Evolutionary conservation across 495 filamentous ascomycete species (phyloP).

Genomic region (Jackrogersella minutella): DNA sequence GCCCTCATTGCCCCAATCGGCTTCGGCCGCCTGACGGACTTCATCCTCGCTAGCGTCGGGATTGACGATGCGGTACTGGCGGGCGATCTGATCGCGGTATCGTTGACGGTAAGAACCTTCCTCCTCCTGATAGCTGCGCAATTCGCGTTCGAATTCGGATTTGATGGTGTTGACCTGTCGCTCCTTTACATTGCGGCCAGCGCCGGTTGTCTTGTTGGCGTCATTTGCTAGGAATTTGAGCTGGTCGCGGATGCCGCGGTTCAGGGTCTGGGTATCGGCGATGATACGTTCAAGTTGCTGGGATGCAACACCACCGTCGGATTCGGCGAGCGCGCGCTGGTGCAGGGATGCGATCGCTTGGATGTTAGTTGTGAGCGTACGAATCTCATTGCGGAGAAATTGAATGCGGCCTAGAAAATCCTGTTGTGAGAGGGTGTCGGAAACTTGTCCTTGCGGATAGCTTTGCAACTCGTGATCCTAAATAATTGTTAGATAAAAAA

Average conservation of each 20-base stretch:
- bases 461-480: constrained; percentile 54
- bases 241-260: constrained; percentile 70
- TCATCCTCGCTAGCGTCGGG: constrained; percentile 72
- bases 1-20: constrained; percentile 76
- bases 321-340: constrained; percentile 64
- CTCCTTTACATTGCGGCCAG: constrained; percentile 62
- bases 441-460: constrained; percentile 44
- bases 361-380: constrained; percentile 61
- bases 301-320: constrained; percentile 55
- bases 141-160: constrained; percentile 66
- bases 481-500: constrained; percentile 25
- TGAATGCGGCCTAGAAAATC: constrained; percentile 70
- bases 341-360: constrained; percentile 66
- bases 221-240: constrained; percentile 73
- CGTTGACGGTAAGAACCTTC: constrained; percentile 70
- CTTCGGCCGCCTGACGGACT: constrained; percentile 67
- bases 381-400: constrained; percentile 64
- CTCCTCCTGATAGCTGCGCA: constrained; percentile 69
- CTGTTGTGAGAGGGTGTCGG: constrained; percentile 54
- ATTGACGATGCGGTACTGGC: constrained; percentile 80
- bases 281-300: constrained; percentile 66
- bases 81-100: constrained; percentile 73
- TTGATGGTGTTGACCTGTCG: constrained; percentile 71
- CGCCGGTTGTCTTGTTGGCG: constrained; percentile 63
- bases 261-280: constrained; percentile 70